These are phyloP conservation scores for Dactylellina sp. DNA, from an alignment of 2,329 filamentous ascomycete genomes.

Conservation along the genomic window DNA sequence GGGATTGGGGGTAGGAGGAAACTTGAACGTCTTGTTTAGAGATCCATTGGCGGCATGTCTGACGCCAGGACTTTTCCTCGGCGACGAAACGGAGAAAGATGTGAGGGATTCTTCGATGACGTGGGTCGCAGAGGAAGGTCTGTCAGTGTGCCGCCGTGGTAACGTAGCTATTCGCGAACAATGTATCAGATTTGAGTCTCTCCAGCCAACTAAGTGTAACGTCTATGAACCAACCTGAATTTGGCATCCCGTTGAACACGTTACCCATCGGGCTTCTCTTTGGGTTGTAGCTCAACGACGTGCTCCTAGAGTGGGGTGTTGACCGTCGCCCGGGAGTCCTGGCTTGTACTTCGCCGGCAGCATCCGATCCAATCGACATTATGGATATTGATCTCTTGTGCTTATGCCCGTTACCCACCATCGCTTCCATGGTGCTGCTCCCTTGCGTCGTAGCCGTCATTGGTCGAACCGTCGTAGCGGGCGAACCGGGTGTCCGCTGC, in stretches of 20 bases:
- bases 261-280: conserved; percentile 48
- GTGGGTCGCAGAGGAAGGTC: conserved; percentile 34
- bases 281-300: conserved; percentile 48
- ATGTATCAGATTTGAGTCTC: conserved; percentile 21
- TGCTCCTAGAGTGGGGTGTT: conserved; percentile 53
- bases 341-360: conserved; percentile 41
- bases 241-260: conserved; percentile 32
- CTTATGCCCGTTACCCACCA: conserved; percentile 65
- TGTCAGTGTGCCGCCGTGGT: conserved; percentile 23
- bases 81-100: conserved; percentile 50
- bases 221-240: conserved; percentile 33
- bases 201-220: neutral
- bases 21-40: conserved; percentile 68
- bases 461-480: conserved; percentile 56
- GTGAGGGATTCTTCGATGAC: conserved; percentile 55
- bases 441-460: conserved; percentile 53
- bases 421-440: conserved; percentile 35
- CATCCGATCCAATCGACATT: conserved; percentile 76
- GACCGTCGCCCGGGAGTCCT: conserved; percentile 48
- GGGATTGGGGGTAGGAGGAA: conserved; percentile 66
- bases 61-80: conserved; percentile 32
- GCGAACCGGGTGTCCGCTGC: conserved; percentile 37
- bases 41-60: conserved; percentile 49
- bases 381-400: conserved; percentile 85
- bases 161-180: conserved; percentile 27